Base-by-base conservation (phyloP, 352 stramenopile genomes). In the Globisporangium yorkense region DNA sequence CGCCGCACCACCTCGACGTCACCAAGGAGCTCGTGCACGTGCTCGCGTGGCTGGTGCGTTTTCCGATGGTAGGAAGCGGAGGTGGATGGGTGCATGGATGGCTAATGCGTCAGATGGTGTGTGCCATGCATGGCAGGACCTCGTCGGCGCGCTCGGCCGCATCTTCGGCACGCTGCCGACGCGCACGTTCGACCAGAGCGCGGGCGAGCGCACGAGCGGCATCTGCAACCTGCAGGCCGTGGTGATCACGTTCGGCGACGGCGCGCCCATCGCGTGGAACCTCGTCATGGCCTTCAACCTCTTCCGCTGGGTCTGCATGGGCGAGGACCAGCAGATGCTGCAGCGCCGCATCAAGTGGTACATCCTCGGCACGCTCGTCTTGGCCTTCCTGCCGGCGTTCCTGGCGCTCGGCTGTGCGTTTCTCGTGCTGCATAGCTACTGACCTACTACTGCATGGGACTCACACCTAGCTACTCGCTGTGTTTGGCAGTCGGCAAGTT, bases 1-100 rank as follows among this genome's bases (percentile, higher is more conserved):
- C 68, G 1, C 64, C 71, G 27, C 80, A 88, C 48, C 68, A 91
- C 31, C 67, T 90, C 35, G 83, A 92, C 70, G 80, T 92, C 20
- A 91, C 80, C 33, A 92, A 92, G 61, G 80, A 92, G 59, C 80
- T 94, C 51, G 83, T 94, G 49, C 84, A 94, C 60, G 82, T 94
- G 20, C 74, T 94, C 45, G 84, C 84, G 18, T 92, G 83, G 74
- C 65, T 92, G 56, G 82, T 84, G 67, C 40, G 52, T 64, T 59
- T 49, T 20, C 9, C 21, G 10, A 7, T 21, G 13, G 31, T 21
- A 12, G 49, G 13, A 27, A 13, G 2, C 56, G 31, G 16, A n/a
- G 16, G 13, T 53, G 16, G 47, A 29, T 48, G 33, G n/a, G 16
- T 20, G 16, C 2, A 57, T 48, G 9, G 41, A 50, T 54, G 27